Base-by-base conservation (phyloP, 1,284 basidiomycete genomes). In the Pseudozyma tsukubaensis region DNA sequence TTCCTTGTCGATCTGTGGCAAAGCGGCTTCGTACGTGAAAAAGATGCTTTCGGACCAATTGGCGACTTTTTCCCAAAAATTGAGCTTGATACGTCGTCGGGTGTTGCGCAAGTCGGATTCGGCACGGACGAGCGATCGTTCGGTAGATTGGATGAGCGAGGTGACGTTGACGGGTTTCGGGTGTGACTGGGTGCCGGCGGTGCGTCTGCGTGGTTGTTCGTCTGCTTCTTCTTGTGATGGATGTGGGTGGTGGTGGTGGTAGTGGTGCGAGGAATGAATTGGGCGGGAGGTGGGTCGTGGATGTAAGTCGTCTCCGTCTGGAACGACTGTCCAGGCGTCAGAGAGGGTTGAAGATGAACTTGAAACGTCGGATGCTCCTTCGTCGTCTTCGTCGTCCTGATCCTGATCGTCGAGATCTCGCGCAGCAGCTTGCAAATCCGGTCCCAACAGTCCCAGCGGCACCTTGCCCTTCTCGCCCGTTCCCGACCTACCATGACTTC, bases 1-100 rank as follows among this genome's bases (percentile, higher is more conserved):
- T 2, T 76, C 76, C 52, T 78, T 78, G 56, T 80, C 76, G 4
- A 65, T 42, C 18, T 64, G 54, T 0, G 78, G 76, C 18, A 51
- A 47, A 1, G 59, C 62, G 8, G 78, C 72, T 63, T 80, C 78
- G 59, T 67, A 73, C 0, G 59, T 40, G 11, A 73, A 54, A 36
- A 80, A 80, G 48, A 64, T 44, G 50, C 43, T 13, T 47, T 80
- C 76, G 45, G 71, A 59, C 18, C 44, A 61, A 35, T 71, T 57
- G 14, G 72, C 72, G 34, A 75, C 10, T n/a, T 57, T 59, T 14
- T 67, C 53, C 63, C 63, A 66, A 12, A 60, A 64, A 14, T 62
- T 71, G 56, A 57, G 43, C 18, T 62, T 43, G 32, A 70, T 12
- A 4, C 34, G 19, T 6, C 59, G 59, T 2, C 67, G 51, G 1